A percentile compares a stretch with the other conserved stretches of the same genome.
Evolutionary conservation across 148 eudicot species (phyloP).

Genomic region (Fagopyrum esculentum): DNA sequence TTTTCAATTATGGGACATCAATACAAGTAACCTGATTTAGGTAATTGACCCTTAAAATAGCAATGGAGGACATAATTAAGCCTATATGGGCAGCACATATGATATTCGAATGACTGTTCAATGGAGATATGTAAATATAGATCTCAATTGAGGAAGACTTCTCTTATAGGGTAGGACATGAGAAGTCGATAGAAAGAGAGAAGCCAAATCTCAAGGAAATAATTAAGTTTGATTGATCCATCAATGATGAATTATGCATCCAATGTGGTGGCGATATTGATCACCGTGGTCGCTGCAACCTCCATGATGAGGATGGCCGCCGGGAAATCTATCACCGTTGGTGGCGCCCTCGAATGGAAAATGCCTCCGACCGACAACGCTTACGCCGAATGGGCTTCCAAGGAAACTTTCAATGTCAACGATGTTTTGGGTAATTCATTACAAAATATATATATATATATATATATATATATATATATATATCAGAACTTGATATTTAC

Average conservation of each 20-base stretch:
- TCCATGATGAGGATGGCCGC: conserved; percentile 7
- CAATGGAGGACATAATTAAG: too few species aligned
- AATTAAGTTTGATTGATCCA: background rate
- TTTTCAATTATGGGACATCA: too few species aligned
- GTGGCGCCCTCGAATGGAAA: conserved; percentile 18
- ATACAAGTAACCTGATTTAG: too few species aligned
- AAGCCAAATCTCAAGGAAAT: background rate
- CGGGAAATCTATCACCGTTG: conserved; percentile 15
- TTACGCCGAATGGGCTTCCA: conserved; percentile 26
- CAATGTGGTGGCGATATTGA: background rate
- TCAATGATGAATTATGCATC: background rate
- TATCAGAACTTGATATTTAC: too few species aligned
- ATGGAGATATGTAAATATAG: background rate
- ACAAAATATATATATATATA: too few species aligned
- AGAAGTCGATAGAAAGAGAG: background rate
- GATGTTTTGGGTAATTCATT: conserved; percentile 23
- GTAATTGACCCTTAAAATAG: too few species aligned
- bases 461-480: too few species aligned
- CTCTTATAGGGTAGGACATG: background rate
- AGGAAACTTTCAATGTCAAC: conserved; percentile 20
- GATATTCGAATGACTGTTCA: background rate
- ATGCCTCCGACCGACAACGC: conserved; percentile 9
- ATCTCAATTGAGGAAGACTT: background rate
- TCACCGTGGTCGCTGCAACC: background rate
- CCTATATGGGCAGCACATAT: background rate